Conservation (phyloP, 768 basidiomycete genomes). For the Rhodosporidiobolus sp. region DNA sequence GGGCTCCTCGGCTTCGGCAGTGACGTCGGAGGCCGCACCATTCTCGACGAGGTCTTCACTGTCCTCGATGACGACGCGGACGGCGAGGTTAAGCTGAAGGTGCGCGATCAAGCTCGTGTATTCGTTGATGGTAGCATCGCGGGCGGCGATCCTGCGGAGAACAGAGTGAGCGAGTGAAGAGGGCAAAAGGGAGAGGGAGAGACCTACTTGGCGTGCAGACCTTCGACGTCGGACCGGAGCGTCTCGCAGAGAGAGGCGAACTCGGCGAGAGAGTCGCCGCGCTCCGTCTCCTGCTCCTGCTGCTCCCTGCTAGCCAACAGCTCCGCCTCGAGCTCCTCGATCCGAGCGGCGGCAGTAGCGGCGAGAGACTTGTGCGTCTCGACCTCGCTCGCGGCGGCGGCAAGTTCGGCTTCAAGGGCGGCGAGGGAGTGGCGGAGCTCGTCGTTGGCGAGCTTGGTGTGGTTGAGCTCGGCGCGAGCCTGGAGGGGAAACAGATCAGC, state of each 20-base stretch:
- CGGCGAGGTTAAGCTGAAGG: constrained; percentile 29
- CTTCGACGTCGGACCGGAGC: constrained; percentile 8
- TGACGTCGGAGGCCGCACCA: neutral
- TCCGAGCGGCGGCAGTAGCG: neutral
- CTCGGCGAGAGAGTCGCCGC: constrained; percentile 4
- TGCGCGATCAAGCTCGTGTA: constrained; percentile 24
- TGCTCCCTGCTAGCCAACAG: neutral
- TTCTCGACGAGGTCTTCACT: constrained; percentile 9
- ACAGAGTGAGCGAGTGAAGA: neutral
- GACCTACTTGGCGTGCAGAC: neutral
- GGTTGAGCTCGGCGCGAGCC: constrained; percentile 6
- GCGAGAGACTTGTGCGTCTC: constrained; percentile 4
- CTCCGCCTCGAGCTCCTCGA: constrained; percentile 7
- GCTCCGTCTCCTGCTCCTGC: neutral
- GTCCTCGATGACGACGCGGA: constrained; percentile 27
- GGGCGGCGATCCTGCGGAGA: constrained; percentile 12
- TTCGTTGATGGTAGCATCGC: neutral
- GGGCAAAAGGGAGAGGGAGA: too few species aligned
- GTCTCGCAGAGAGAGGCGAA: constrained; percentile 18
- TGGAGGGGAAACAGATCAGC: neutral
- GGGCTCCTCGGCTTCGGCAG: neutral
- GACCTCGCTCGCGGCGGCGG: neutral
- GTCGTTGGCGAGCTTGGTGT: neutral
- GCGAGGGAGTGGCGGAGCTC: constrained; percentile 13
- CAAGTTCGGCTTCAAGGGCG: constrained; percentile 5